These are phyloP conservation scores for Solanum verrucosum DNA, from an alignment of 257 asterid genomes.

Conservation along the genomic window DNA sequence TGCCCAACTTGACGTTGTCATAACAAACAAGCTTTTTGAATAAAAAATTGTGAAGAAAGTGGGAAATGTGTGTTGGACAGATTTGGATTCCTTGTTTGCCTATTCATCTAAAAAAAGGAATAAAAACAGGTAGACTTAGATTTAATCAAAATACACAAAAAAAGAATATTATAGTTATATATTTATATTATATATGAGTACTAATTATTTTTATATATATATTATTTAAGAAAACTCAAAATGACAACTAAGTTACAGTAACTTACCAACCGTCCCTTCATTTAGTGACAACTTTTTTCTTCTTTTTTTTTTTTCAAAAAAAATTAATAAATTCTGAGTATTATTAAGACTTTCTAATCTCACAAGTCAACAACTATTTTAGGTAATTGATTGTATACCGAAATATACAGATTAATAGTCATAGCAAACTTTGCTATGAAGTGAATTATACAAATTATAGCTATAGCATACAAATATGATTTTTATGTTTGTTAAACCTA, in stretches of 20 bases:
- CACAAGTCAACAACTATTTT: neutral
- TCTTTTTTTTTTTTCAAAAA: too few relatives aligned
- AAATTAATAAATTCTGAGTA: neutral
- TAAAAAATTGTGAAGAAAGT: neutral
- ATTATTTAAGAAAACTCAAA: neutral
- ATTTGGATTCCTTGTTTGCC: constrained; percentile 18
- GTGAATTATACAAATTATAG: too few relatives aligned
- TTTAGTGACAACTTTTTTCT: neutral
- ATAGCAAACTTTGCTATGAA: too few relatives aligned
- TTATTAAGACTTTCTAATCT: neutral
- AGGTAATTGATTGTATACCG: neutral
- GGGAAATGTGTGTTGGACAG: constrained; percentile 18
- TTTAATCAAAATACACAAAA: neutral
- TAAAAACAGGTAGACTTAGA: neutral
- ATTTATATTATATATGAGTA: too few relatives aligned
- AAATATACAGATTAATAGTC: too few relatives aligned
- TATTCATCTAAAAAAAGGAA: constrained; percentile 3
- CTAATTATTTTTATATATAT: neutral
- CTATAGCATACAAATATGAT: too few relatives aligned
- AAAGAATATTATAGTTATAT: neutral
- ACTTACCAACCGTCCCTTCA: neutral
- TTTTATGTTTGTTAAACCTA: too few relatives aligned
- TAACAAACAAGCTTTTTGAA: neutral
- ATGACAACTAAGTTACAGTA: neutral
- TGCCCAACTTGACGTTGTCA: too few relatives aligned